A percentile compares a stretch with the other conserved stretches of the same genome.
These are phyloP conservation scores for Colletotrichum sp. DNA, from an alignment of 2,329 filamentous ascomycete species.

Conservation along the genomic window DNA sequence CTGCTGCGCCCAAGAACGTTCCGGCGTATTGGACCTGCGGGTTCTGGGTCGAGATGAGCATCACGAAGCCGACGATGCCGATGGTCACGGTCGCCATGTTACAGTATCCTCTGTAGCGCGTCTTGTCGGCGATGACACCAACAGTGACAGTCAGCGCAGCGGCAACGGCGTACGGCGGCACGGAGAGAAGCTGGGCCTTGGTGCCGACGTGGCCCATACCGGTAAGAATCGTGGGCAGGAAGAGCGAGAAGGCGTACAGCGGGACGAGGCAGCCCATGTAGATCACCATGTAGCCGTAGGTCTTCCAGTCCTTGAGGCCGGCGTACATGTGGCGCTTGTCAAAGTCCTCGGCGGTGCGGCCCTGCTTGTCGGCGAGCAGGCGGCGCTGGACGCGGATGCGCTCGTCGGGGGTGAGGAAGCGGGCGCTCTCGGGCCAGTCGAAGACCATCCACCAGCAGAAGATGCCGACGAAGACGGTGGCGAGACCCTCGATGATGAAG, in stretches of 20 bases:
- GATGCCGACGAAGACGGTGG: constrained; percentile 69
- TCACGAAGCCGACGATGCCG: constrained; percentile 69
- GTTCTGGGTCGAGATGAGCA: constrained; percentile 62
- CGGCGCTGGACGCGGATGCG: constrained; percentile 71
- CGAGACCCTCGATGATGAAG: constrained; percentile 71
- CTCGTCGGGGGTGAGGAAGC: constrained; percentile 71
- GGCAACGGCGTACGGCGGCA: constrained; percentile 65
- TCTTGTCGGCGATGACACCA: constrained; percentile 71
- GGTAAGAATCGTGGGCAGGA: constrained; percentile 64
- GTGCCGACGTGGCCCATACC: constrained; percentile 35
- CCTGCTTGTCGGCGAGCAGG: constrained; percentile 71
- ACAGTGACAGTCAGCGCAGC: constrained; percentile 66
- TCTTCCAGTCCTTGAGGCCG: constrained; percentile 80
- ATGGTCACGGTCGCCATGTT: constrained; percentile 69
- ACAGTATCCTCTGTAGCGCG: constrained; percentile 66
- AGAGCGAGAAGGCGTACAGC: constrained; percentile 57
- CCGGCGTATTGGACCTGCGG: constrained; percentile 70
- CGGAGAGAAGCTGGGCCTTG: constrained; percentile 60
- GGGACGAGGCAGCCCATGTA: constrained; percentile 54
- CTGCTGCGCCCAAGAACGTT: constrained; percentile 71
- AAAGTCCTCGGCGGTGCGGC: constrained; percentile 74
- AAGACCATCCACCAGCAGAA: constrained; percentile 75
- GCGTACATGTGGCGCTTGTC: constrained; percentile 73
- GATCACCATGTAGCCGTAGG: constrained; percentile 53
- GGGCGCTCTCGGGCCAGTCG: constrained; percentile 78